phyloP scores from a whole-genome alignment of 257 asterid genomes.

The Anisodus tanguticus region DNA sequence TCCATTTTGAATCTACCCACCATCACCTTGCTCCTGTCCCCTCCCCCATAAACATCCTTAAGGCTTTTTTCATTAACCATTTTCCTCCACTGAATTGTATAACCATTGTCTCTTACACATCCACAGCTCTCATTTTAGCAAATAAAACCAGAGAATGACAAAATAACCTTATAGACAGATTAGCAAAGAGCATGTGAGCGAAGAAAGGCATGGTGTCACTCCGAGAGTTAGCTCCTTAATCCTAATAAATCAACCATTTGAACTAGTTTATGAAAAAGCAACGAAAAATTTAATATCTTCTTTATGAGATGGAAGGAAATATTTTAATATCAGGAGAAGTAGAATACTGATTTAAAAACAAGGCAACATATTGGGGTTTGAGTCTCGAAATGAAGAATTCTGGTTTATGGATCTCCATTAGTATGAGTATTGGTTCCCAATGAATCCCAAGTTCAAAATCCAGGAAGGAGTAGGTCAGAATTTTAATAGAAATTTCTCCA shows the following conservation, averaged over 20 bases:
- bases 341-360: not conserved
- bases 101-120: not conserved
- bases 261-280: not conserved
- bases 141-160: not conserved
- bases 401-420: not conserved
- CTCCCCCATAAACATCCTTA: not conserved
- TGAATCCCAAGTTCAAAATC: slow-evolving; percentile 29
- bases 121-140: not conserved
- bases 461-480: not conserved
- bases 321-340: not conserved
- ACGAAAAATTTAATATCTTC: too few species aligned
- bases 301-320: too few species aligned
- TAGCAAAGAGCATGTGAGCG: not conserved
- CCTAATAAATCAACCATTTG: not conserved
- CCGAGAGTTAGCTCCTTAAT: not conserved
- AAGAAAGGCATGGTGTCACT: not conserved
- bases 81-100: not conserved
- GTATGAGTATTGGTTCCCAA: slow-evolving; percentile 22
- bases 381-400: not conserved
- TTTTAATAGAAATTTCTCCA: not conserved
- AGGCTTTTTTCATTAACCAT: not conserved
- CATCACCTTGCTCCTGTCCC: not conserved
- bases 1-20: not conserved
- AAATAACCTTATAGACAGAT: not conserved
- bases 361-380: not conserved